Evolutionary conservation across 257 asterid species (phyloP).

Genomic region (Coffea canephora): DNA sequence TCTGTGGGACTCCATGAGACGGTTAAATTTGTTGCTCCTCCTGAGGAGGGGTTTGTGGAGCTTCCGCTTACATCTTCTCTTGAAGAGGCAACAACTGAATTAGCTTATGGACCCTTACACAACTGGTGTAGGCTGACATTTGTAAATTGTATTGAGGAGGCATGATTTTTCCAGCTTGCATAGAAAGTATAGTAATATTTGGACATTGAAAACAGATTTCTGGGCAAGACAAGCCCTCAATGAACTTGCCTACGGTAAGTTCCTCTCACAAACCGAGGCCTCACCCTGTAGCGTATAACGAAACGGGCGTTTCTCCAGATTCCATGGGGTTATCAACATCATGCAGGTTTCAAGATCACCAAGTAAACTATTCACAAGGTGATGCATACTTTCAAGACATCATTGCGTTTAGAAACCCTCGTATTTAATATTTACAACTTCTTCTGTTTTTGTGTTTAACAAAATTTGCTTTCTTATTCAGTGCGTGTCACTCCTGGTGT

Average conservation of each 20-base stretch:
- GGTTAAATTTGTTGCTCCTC: neutral
- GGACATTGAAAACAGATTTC: constrained; percentile 60
- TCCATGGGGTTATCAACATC: constrained; percentile 42
- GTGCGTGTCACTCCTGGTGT: constrained; percentile 57
- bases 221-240: constrained; percentile 70
- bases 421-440: neutral
- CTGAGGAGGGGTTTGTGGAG: neutral
- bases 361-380: constrained; percentile 52
- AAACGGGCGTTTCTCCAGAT: constrained; percentile 42
- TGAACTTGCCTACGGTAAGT: constrained; percentile 32
- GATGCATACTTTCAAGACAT: constrained; percentile 21
- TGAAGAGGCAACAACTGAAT: constrained; percentile 13
- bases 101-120: constrained; percentile 1
- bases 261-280: constrained; percentile 59
- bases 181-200: constrained; percentile 21
- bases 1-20: constrained; percentile 8
- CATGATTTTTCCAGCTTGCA: constrained; percentile 11
- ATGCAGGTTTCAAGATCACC: constrained; percentile 53
- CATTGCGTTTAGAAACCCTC: neutral
- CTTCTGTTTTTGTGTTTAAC: constrained; percentile 29
- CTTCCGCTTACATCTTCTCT: constrained; percentile 4
- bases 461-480: constrained; percentile 38
- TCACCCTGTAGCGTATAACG: constrained; percentile 36
- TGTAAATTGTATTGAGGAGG: constrained; percentile 35
- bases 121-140: constrained; percentile 22